A percentile compares a stretch with the other conserved stretches of the same genome.
Conservation (phyloP, 345 rosid genomes). For the Salix koriyanagi region DNA sequence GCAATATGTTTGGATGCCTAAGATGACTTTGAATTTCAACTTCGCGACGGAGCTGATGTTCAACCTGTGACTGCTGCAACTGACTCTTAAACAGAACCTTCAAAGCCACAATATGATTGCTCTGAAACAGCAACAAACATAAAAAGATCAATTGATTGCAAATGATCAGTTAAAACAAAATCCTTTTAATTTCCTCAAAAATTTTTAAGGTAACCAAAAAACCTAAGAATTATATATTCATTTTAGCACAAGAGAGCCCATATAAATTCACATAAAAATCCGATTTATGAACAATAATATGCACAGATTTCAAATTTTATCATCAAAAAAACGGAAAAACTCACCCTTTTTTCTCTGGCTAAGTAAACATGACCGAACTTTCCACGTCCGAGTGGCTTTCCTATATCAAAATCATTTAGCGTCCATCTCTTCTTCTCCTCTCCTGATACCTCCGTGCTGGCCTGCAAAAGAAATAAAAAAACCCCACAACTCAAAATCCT, state of each 20-base stretch:
- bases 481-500: not conserved
- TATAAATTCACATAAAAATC: not conserved
- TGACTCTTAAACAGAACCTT: conserved; percentile 95
- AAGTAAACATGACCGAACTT: conserved; percentile 94
- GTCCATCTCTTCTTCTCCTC: conserved; percentile 73
- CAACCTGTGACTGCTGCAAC: conserved; percentile 93
- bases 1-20: conserved; percentile 76
- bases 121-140: conserved; percentile 40
- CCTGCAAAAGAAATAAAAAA: conserved; percentile 29
- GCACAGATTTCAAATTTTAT: not conserved
- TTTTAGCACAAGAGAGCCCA: not conserved
- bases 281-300: not conserved
- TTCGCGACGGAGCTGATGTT: conserved; percentile 93
- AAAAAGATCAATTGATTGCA: not conserved
- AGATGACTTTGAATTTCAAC: conserved; percentile 98
- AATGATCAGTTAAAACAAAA: not conserved
- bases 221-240: not conserved
- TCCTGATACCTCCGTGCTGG: conserved; percentile 48
- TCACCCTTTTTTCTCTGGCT: conserved; percentile 85
- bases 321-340: conserved; percentile 5
- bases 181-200: not conserved
- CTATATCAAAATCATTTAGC: conserved; percentile 75
- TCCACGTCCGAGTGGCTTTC: conserved; percentile 94
- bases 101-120: conserved; percentile 87
- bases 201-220: not conserved